These are phyloP conservation scores for Eleusine coracana DNA, from an alignment of 176 grass and related monocot species.

Conservation along the genomic window DNA sequence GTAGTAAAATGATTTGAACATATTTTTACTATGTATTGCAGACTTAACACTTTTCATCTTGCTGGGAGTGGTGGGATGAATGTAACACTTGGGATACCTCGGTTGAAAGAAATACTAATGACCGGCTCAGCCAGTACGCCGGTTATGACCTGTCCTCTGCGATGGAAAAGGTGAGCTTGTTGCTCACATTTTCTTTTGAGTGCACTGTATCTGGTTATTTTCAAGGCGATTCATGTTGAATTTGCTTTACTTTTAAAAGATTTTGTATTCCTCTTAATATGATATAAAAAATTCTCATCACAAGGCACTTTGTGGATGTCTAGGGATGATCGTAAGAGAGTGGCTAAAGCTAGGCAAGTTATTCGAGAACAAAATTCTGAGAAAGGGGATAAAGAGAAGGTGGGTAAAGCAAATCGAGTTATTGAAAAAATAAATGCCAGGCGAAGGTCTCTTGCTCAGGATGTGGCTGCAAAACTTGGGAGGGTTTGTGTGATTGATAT, in stretches of 20 bases:
- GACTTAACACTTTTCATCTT: constrained; percentile 98
- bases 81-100: constrained; percentile 92
- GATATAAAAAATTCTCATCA: not conserved
- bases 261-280: not conserved
- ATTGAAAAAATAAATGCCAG: not conserved
- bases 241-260: constrained; percentile 7
- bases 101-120: constrained; percentile 90
- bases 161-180: constrained; percentile 42
- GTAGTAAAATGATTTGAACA: not conserved
- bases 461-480: constrained; percentile 45
- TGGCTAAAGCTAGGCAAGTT: constrained; percentile 21
- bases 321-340: constrained; percentile 48
- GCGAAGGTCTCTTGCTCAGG: not conserved
- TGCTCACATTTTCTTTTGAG: not conserved
- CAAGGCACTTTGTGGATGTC: constrained; percentile 17
- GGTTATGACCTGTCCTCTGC: constrained; percentile 69
- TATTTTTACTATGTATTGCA: constrained; percentile 36
- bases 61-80: constrained; percentile 95
- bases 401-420: constrained; percentile 2
- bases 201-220: not conserved
- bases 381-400: constrained; percentile 18
- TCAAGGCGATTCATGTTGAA: constrained; percentile 10
- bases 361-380: constrained; percentile 18
- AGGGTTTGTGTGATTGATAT: constrained; percentile 68
- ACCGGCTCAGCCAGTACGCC: constrained; percentile 76